phyloP scores from a whole-genome alignment of 306 rosid genomes.

The Castanea sativa region DNA sequence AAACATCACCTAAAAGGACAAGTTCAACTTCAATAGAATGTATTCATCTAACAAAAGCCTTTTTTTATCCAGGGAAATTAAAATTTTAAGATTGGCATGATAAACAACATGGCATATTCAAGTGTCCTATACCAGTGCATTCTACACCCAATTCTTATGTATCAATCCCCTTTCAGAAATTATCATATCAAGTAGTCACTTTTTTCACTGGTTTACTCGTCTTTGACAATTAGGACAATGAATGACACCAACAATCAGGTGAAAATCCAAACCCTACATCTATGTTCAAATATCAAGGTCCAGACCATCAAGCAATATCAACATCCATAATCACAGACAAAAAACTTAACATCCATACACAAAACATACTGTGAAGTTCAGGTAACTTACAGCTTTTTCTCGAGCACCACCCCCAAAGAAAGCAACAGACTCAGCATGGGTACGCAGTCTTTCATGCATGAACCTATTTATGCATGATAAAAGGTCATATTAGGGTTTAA shows the following conservation, averaged over 20 bases:
- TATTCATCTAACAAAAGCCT: not conserved
- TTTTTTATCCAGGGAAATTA: not conserved
- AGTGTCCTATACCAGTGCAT: not conserved
- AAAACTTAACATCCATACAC: slow-evolving; percentile 1
- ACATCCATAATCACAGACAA: not conserved
- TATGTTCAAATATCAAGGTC: slow-evolving; percentile 15
- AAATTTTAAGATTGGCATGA: not conserved
- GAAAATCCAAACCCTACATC: slow-evolving; percentile 13
- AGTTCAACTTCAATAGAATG: not conserved
- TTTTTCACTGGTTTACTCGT: not conserved
- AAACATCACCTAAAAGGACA: not conserved
- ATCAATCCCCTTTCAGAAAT: not conserved
- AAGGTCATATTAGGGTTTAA: slow-evolving; percentile 24
- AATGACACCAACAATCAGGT: slow-evolving; percentile 3
- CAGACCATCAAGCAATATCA: slow-evolving; percentile 12
- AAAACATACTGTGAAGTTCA: slow-evolving; percentile 15
- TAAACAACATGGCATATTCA: not conserved
- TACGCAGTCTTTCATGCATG: slow-evolving; percentile 97
- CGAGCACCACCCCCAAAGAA: slow-evolving; percentile 99
- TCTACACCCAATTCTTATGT: not conserved
- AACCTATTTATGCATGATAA: slow-evolving; percentile 55
- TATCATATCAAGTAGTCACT: not conserved
- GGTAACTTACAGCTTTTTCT: slow-evolving; percentile 84
- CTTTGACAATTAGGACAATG: not conserved
- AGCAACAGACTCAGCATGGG: slow-evolving; percentile 98